A percentile compares a stretch with the other conserved stretches of the same genome.
phyloP scores from a whole-genome alignment of 768 basidiomycete species.

The Rhodosporidiobolus odoratus region DNA sequence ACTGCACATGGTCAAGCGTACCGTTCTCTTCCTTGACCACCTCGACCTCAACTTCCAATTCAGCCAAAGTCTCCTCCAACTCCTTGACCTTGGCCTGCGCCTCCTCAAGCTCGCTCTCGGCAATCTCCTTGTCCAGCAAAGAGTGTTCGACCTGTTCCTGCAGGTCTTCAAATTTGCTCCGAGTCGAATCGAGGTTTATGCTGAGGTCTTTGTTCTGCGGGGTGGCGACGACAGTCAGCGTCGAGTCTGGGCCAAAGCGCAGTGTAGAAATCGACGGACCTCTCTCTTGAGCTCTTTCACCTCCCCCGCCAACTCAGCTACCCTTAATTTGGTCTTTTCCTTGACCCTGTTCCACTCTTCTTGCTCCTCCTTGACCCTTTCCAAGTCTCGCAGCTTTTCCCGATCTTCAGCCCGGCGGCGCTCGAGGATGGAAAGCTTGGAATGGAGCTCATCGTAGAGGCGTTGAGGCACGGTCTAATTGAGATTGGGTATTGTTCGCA shows the following conservation, averaged over 20 bases:
- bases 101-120: conserved; percentile 49
- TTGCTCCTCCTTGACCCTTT: conserved; percentile 74
- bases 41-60: conserved; percentile 34
- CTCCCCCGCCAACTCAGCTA: conserved; percentile 30
- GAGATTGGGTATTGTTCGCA: too few species aligned
- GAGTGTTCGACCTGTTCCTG: conserved; percentile 91
- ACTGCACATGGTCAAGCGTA: neutral
- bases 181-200: conserved; percentile 67
- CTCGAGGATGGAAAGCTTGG: conserved; percentile 78
- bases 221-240: neutral
- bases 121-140: conserved; percentile 91
- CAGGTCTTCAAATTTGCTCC: conserved; percentile 65
- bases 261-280: conserved; percentile 3
- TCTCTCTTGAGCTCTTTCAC: conserved; percentile 31
- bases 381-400: conserved; percentile 74
- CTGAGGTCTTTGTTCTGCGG: conserved; percentile 60
- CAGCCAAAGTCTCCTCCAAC: conserved; percentile 22
- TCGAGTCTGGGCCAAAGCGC: neutral
- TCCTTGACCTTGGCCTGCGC: conserved; percentile 17
- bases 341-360: conserved; percentile 74
- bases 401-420: conserved; percentile 79
- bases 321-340: conserved; percentile 65
- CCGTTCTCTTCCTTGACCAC: conserved; percentile 32
- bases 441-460: conserved; percentile 63
- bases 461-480: conserved; percentile 47